phyloP scores from a whole-genome alignment of 306 rosid species.

The Trifolium repens region DNA sequence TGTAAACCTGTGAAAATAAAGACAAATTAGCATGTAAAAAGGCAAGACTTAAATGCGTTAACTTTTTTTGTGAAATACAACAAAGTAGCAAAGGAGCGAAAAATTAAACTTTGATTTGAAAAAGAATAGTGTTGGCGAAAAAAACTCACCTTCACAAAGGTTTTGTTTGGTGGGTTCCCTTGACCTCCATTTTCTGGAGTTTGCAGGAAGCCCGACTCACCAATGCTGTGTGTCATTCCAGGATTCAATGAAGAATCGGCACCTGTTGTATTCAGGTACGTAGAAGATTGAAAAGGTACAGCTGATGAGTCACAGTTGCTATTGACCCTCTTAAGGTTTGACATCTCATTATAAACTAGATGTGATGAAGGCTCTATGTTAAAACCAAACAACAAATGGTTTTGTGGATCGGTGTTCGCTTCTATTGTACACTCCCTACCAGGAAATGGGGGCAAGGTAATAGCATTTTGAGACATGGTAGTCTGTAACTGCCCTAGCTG shows the following conservation, averaged over 20 bases:
- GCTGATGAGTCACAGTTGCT: slow-evolving; percentile 62
- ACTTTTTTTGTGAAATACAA: neutral
- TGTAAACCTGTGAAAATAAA: slow-evolving; percentile 44
- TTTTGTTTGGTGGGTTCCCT: slow-evolving; percentile 63
- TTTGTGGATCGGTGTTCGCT: slow-evolving; percentile 80
- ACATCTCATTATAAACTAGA: slow-evolving; percentile 75
- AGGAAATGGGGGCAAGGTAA: slow-evolving; percentile 92
- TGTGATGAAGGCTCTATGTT: slow-evolving; percentile 87
- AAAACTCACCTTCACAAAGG: slow-evolving; percentile 87
- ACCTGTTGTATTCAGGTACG: slow-evolving; percentile 65
- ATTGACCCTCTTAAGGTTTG: slow-evolving; percentile 66
- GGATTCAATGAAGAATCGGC: slow-evolving; percentile 70
- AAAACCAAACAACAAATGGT: slow-evolving; percentile 86
- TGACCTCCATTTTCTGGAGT: slow-evolving; percentile 70
- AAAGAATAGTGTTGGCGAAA: neutral
- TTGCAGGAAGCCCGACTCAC: slow-evolving; percentile 74
- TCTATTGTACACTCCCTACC: slow-evolving; percentile 85
- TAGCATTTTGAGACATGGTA: slow-evolving; percentile 55
- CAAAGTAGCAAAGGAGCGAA: neutral
- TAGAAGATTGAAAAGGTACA: slow-evolving; percentile 66
- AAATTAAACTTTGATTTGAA: neutral
- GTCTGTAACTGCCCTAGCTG: slow-evolving; percentile 70
- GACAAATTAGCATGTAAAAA: slow-evolving; percentile 4
- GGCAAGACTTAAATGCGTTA: slow-evolving; percentile 14
- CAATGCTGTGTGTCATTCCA: slow-evolving; percentile 65